phyloP scores from a whole-genome alignment of 495 filamentous ascomycete genomes.

The Penicillium antarcticum region DNA sequence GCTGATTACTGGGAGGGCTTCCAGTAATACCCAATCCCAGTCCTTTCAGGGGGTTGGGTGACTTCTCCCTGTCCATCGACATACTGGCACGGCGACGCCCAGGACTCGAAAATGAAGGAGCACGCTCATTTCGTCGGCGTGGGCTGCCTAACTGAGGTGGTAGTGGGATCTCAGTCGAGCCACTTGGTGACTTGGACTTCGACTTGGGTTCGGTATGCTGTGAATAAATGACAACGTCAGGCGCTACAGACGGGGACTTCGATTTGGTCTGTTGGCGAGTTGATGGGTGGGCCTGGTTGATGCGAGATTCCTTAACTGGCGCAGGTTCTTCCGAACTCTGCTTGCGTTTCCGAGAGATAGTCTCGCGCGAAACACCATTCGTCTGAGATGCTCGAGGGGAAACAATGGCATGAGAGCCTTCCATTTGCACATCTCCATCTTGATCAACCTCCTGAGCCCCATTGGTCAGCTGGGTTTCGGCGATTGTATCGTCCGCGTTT shows the following conservation, averaged over 20 bases:
- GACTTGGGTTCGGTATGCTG: not conserved
- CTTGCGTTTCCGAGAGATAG: slow-evolving; percentile 25
- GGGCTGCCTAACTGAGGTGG: not conserved
- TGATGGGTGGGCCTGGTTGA: slow-evolving; percentile 9
- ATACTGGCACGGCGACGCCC: slow-evolving; percentile 17
- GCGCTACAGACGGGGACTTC: not conserved
- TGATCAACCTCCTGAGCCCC: not conserved
- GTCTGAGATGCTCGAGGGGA: not conserved
- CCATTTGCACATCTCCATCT: slow-evolving; percentile 1
- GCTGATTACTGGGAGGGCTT: slow-evolving; percentile 23
- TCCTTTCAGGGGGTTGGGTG: not conserved
- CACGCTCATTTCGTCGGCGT: slow-evolving; percentile 9
- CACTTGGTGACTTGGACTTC: not conserved
- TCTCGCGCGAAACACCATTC: not conserved
- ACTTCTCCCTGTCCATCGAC: not conserved
- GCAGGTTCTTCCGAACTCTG: slow-evolving; percentile 12
- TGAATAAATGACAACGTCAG: not conserved
- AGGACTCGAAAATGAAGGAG: slow-evolving; percentile 24
- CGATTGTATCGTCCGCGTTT: not conserved
- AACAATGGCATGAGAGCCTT: not conserved
- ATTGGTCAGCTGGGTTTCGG: not conserved
- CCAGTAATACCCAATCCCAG: slow-evolving; percentile 31
- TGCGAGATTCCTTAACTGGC: slow-evolving; percentile 28
- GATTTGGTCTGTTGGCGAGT: not conserved
- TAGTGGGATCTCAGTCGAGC: not conserved